A percentile compares a stretch with the other conserved stretches of the same genome.
Evolutionary conservation across 805 yeast genomes (phyloP).

Genomic region (Cyberlindnera xylosilytica): DNA sequence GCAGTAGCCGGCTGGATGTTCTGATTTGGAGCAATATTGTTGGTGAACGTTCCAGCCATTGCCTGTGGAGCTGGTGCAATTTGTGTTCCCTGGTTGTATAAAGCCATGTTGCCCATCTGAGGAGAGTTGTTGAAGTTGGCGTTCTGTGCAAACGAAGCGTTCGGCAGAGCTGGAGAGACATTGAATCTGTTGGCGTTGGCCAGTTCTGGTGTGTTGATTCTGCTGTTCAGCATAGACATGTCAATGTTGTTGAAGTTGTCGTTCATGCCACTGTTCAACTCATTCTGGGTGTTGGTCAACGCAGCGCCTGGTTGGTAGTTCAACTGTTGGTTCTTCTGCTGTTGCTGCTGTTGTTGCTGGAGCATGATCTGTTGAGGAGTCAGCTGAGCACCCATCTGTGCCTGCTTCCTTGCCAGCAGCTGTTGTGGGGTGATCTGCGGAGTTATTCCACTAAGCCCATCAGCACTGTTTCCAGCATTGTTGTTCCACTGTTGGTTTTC

Average conservation of each 20-base stretch:
- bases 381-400: constrained; percentile 15
- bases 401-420: constrained; percentile 28
- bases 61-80: constrained; percentile 2
- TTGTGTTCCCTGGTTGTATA: constrained; percentile 3
- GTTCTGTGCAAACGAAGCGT: constrained; percentile 9
- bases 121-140: constrained; percentile 16
- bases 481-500: constrained; percentile 13
- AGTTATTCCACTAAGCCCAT: constrained; percentile 13
- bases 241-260: constrained; percentile 13
- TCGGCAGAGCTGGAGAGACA: constrained; percentile 16
- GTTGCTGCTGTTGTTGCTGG: constrained; percentile 21
- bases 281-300: background rate
- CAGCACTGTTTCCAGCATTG: constrained; percentile 15
- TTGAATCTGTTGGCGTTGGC: constrained; percentile 13
- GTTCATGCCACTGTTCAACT: background rate
- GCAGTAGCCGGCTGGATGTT: background rate
- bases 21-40: constrained; percentile 3
- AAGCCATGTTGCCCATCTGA: constrained; percentile 10
- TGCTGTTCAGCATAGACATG: constrained; percentile 14
- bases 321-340: constrained; percentile 17
- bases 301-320: constrained; percentile 12
- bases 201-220: constrained; percentile 18
- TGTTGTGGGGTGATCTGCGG: constrained; percentile 30
- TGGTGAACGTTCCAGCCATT: constrained; percentile 7
- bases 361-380: constrained; percentile 28